Base-by-base conservation (phyloP, 2,329 filamentous ascomycete genomes). In the Amylocarpus encephaloides region DNA sequence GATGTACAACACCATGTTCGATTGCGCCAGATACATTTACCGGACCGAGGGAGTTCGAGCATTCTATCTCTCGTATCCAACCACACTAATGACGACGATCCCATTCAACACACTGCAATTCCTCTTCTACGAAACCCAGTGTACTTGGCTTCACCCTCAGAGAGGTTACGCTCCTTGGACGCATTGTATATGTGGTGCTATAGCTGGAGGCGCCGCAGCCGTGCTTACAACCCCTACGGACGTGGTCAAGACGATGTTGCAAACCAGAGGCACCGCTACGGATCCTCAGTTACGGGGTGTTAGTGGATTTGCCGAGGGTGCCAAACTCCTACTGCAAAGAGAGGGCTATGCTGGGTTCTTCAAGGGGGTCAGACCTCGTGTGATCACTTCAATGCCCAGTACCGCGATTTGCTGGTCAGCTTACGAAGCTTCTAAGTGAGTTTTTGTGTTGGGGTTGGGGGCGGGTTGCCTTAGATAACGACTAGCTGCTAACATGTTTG, bases 371-470 rank as follows among this genome's bases (percentile, higher is more conserved):
- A 84, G 87, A 62, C 93, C 93, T 42, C 79, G 93, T 64, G 85
- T 98, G 43, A 83, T 98, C 55, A 96, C 91, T 10, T 95, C 93
- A 1, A 97, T 97, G 86, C 93, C 93, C 16, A 96, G 91, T 72
- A 98, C 93, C 32, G 93, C 93, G n/a, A 98, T 98, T 65, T 98
- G 93, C 77, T 98, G 93, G 93, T 93, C 81, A 35, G 80, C 80
- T 29, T 85, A 85, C 60, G 81, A 85, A 63, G 81, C 81, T 56
- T 84, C 79, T 60, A 85, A 85, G 81, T 83, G 70, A 63, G 79
- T 47, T 15, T 16, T 19, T 12, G 10, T n/a, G n/a, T n/a, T n/a
- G n/a, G n/a, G n/a, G n/a, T n/a, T n/a, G n/a, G n/a, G n/a, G n/a
- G n/a, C n/a, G n/a, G n/a, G 3, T 18, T 32, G 11, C 30, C 9